Evolutionary conservation across 495 filamentous ascomycete species (phyloP), one percentile per base, ranked within the genome.

Genomic region (Xylaria sp.): DNA sequence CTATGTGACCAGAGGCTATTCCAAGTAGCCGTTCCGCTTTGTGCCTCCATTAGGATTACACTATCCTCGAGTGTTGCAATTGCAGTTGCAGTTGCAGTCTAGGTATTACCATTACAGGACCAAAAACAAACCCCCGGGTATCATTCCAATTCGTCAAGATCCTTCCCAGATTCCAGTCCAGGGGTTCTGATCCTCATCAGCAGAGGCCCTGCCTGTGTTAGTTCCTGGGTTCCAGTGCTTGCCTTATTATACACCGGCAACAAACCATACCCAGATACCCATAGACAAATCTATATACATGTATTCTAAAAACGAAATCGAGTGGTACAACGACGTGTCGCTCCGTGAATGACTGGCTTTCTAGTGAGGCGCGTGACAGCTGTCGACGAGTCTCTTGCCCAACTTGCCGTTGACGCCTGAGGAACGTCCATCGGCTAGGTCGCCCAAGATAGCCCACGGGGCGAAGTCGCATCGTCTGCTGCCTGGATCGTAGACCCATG

Each of bases 371-470:
- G 53, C 31, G 48, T 77, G 77, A 44, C 79, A 80, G 24, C 65
- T 61, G 48, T 48, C 57, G 41, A 73, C 71, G 1, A 78, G 66
- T 64, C 72, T 76, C 69, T 74, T 57, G 29, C 67, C 74, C 24
- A 75, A 31, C 48, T 74, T 63, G 7, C 73, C 75, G 63, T 82
- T 81, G 40, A 82, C 64, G 12, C 80, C 80, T 0, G 80, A 81
- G 52, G 76, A 74, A 37, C 65, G 70, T 8, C 80, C 78, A 50
- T 79, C 63, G 58, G 78, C 72, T 35, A 69, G 41, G 62, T 78
- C 72, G 55, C 84, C 84, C 0, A 86, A 73, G 59, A 82, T 81
- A 67, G 83, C 79, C 83, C 83, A 86, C 40, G 80, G 79, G 19
- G 80, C 82, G 35, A 78, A 59, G 50, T 80, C 73, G 67, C 84